These are phyloP conservation scores for Pseudogymnoascus sp. DNA, from an alignment of 2,329 filamentous ascomycete genomes.

Conservation along the genomic window DNA sequence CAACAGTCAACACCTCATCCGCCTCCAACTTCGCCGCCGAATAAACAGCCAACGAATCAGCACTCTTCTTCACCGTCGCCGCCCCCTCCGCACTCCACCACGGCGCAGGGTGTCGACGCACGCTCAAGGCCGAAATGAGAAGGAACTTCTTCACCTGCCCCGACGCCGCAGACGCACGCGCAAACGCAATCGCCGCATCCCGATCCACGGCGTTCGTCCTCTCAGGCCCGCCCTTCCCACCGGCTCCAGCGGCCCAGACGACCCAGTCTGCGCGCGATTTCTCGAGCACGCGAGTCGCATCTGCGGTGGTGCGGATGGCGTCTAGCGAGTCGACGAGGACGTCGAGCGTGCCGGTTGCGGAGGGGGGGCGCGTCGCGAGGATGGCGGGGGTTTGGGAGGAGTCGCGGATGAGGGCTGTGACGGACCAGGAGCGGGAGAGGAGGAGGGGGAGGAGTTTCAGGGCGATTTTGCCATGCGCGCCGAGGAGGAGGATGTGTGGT, in stretches of 20 bases:
- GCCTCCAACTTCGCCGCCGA: conserved; percentile 53
- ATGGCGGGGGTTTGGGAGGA: conserved; percentile 59
- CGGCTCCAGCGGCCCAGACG: conserved; percentile 59
- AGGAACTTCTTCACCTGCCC: conserved; percentile 53
- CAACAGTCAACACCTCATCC: conserved; percentile 48
- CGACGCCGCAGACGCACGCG: conserved; percentile 48
- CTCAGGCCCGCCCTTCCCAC: conserved; percentile 49
- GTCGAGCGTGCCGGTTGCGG: conserved; percentile 44
- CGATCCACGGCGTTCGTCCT: conserved; percentile 52
- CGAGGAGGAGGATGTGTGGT: conserved; percentile 60
- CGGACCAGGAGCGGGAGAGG: conserved; percentile 63
- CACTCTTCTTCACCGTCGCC: conserved; percentile 32
- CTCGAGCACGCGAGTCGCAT: conserved; percentile 55
- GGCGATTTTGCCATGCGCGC: conserved; percentile 74
- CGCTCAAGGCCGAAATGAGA: conserved; percentile 53
- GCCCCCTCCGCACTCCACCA: conserved; percentile 50
- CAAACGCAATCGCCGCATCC: conserved; percentile 55
- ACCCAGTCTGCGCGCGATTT: conserved; percentile 56
- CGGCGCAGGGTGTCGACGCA: conserved; percentile 41
- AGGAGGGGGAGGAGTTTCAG: conserved; percentile 69
- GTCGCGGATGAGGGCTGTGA: conserved; percentile 70
- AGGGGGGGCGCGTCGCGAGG: conserved; percentile 42
- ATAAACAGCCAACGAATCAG: conserved; percentile 42
- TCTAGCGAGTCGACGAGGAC: conserved; percentile 65
- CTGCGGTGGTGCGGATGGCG: conserved; percentile 54